Evolutionary conservation across 208 protist species (phyloP), one percentile per base, ranked within the genome.

Genomic region (Leishmania mexicana): DNA sequence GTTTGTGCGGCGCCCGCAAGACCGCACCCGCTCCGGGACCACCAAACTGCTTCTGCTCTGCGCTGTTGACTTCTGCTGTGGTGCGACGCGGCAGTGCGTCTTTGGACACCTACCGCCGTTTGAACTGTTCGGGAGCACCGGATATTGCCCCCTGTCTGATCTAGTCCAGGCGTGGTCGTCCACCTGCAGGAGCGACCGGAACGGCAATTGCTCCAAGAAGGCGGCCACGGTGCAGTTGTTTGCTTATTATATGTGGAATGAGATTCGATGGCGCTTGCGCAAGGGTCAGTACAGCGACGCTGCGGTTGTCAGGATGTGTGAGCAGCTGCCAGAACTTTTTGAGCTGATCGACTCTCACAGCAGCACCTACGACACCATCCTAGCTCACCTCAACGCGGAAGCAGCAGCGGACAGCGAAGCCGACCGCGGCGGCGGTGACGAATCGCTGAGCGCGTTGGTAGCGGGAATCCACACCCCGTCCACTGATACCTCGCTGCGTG

Each of bases 71-170:
- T 82, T 85, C 57, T 79, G 75, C 62, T 57, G 74, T 54, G 76
- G 80, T 1, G 75, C 84, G 11, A 79, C 68, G 49, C 83, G 83
- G 40, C 57, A 57, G n/a, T 65, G 74, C 49, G 75, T 82, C 67
- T 85, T 64, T 53, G 86, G 86, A 21, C 85, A 81, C 53, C 57
- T 86, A 35, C 93, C 93, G 51, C 60, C 90, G 28, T 95, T 90
- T 78, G 76, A 89, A 54, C 65, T 95, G 24, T 87, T 96, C 24
- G 93, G 93, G 35, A 83, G 81, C 45, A 83, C 81, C 13, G 90
- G 94, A 71, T 83, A 87, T 60, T 93, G 85, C 38, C 90, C 93
- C 31, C 76, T 96, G 53, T 78, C 80, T 71, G 87, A 93, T 49
- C 81, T 96, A 72, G 75, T 95, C 19, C 62, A 84, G 28, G 78